phyloP scores from a whole-genome alignment of 768 basidiomycete species.

The Psilocybe tampanensis region DNA sequence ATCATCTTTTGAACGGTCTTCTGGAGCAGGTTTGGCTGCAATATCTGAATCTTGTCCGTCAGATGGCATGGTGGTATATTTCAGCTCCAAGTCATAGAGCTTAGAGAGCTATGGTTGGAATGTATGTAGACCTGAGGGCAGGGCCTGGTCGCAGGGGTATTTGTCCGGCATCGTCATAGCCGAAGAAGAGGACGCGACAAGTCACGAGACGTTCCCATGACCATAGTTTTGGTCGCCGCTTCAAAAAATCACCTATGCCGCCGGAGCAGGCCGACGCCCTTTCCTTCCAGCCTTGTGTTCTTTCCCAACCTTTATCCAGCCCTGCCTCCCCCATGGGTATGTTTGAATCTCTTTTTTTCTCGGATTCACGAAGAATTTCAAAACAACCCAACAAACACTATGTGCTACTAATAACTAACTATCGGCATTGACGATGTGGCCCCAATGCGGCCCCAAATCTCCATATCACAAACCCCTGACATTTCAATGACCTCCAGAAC shows the following conservation, averaged over 20 bases:
- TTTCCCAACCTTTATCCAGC: too few species aligned
- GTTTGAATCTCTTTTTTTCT: neutral
- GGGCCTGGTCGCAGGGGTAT: neutral
- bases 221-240: neutral
- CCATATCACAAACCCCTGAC: too few species aligned
- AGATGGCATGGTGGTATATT: neutral
- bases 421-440: too few species aligned
- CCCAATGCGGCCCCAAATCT: too few species aligned
- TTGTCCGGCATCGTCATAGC: neutral
- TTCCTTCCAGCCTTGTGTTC: too few species aligned
- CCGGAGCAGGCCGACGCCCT: too few species aligned
- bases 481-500: too few species aligned
- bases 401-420: too few species aligned
- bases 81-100: neutral
- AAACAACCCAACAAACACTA: too few species aligned
- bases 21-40: neutral
- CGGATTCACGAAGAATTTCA: slow-evolving; percentile 1
- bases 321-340: too few species aligned
- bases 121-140: too few species aligned
- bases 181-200: neutral
- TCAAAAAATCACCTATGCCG: too few species aligned
- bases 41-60: neutral
- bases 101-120: neutral
- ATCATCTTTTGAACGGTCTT: slow-evolving; percentile 15
- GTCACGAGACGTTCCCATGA: neutral